These are phyloP conservation scores for Ramularia endophylla DNA, from an alignment of 2,329 filamentous ascomycete genomes.

Conservation along the genomic window DNA sequence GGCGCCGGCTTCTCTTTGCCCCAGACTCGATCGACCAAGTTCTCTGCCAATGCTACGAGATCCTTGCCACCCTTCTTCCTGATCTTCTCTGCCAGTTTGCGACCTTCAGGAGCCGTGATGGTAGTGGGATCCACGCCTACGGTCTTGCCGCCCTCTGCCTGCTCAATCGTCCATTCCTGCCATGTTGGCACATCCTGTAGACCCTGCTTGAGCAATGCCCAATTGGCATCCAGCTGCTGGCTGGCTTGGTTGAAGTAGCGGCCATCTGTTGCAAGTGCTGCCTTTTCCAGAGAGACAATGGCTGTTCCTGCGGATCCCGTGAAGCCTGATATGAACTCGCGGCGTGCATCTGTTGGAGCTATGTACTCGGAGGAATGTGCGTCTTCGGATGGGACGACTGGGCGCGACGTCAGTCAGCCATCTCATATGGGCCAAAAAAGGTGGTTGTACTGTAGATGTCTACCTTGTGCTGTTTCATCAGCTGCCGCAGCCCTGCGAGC, in stretches of 20 bases:
- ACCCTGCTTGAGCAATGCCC: slow-evolving; percentile 86
- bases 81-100: slow-evolving; percentile 78
- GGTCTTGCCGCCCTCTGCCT: slow-evolving; percentile 74
- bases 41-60: slow-evolving; percentile 68
- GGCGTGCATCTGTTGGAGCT: slow-evolving; percentile 84
- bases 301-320: slow-evolving; percentile 92
- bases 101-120: slow-evolving; percentile 65
- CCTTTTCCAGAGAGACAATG: slow-evolving; percentile 78
- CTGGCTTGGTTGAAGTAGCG: slow-evolving; percentile 96
- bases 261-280: slow-evolving; percentile 87
- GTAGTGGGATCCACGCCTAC: slow-evolving; percentile 89
- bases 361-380: slow-evolving; percentile 98
- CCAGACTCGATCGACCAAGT: slow-evolving; percentile 92
- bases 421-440: slow-evolving; percentile 13
- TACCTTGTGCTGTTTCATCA: slow-evolving; percentile 83
- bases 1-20: slow-evolving; percentile 63
- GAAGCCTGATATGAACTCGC: slow-evolving; percentile 90
- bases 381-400: slow-evolving; percentile 95
- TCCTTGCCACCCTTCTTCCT: slow-evolving; percentile 77
- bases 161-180: slow-evolving; percentile 90
- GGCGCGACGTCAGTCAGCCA: slow-evolving; percentile 32
- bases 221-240: slow-evolving; percentile 86
- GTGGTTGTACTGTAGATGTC: slow-evolving; percentile 77
- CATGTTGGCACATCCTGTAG: slow-evolving; percentile 91
- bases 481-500: slow-evolving; percentile 66